A percentile compares a stretch with the other conserved stretches of the same genome.
phyloP scores from a whole-genome alignment of 495 filamentous ascomycete species.

The Lepraria neglecta region DNA sequence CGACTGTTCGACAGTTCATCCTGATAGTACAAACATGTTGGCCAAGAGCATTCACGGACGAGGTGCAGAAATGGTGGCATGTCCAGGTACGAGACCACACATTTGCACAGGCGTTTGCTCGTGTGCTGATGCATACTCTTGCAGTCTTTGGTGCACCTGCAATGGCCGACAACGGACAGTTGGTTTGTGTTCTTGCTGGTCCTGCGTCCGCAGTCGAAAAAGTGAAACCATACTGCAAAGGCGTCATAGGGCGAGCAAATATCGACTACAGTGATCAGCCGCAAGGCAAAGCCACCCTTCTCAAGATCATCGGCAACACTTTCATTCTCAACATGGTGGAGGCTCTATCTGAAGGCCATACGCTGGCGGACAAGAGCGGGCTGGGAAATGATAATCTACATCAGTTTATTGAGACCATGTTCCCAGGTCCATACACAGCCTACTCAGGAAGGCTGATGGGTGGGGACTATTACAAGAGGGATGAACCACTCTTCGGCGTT shows the following conservation, averaged over 20 bases:
- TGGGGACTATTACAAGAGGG: conserved; percentile 66
- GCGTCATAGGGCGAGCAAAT: conserved; percentile 64
- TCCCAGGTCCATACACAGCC: conserved; percentile 49
- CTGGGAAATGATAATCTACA: conserved; percentile 64
- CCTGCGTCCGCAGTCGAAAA: conserved; percentile 52
- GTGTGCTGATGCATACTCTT: neutral
- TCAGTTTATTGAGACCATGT: conserved; percentile 59
- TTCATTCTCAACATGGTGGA: conserved; percentile 82
- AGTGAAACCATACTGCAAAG: conserved; percentile 67
- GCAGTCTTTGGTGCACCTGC: conserved; percentile 30
- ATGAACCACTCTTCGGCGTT: conserved; percentile 75
- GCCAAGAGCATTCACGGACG: conserved; percentile 48
- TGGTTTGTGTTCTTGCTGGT: conserved; percentile 74
- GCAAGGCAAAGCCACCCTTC: conserved; percentile 49
- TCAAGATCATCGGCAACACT: conserved; percentile 84
- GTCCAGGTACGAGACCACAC: conserved; percentile 41
- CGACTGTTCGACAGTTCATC: conserved; percentile 85
- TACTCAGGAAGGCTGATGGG: conserved; percentile 68
- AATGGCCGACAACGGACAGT: conserved; percentile 53
- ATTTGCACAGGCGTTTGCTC: neutral
- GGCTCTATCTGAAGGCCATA: conserved; percentile 65
- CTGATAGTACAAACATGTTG: conserved; percentile 64
- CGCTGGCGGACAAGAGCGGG: conserved; percentile 73
- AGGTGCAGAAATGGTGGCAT: conserved; percentile 69
- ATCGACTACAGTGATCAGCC: conserved; percentile 64